A percentile compares a stretch with the other conserved stretches of the same genome.
These are phyloP conservation scores for Blechomonas ayalai DNA, from an alignment of 208 protist species.

Conservation along the genomic window DNA sequence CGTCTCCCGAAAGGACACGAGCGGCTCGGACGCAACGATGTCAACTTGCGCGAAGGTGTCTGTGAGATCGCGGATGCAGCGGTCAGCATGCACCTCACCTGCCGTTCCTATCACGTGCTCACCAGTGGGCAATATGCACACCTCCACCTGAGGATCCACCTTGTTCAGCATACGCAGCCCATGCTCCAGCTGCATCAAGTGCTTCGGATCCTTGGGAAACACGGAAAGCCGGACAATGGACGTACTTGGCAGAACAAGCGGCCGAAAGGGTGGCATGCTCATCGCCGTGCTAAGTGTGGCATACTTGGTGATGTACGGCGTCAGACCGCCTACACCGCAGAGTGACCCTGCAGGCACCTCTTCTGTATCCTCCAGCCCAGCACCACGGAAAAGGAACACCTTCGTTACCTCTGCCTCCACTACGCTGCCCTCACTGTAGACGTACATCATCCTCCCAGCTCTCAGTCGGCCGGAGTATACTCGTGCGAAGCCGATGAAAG, in stretches of 20 bases:
- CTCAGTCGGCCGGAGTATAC: conserved; percentile 94
- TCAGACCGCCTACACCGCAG: conserved; percentile 94
- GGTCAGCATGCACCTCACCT: conserved; percentile 96
- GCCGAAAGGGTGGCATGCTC: conserved; percentile 70
- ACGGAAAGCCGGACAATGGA: conserved; percentile 96
- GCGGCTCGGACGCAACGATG: conserved; percentile 73
- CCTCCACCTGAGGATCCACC: conserved; percentile 93
- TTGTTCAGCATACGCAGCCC: conserved; percentile 94
- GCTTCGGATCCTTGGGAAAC: conserved; percentile 80
- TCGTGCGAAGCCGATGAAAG: conserved; percentile 94
- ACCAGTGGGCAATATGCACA: conserved; percentile 91
- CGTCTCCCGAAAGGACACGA: conserved; percentile 87
- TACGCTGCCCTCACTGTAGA: conserved; percentile 67
- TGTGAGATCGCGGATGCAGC: conserved; percentile 92
- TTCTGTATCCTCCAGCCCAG: conserved; percentile 82
- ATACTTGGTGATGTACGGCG: conserved; percentile 88
- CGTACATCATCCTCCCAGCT: conserved; percentile 80
- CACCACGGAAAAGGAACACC: conserved; percentile 93
- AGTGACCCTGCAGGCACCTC: conserved; percentile 76
- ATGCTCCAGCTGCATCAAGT: conserved; percentile 52
- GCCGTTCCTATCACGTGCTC: conserved; percentile 95
- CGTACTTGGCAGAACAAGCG: conserved; percentile 83
- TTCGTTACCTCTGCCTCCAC: conserved; percentile 43
- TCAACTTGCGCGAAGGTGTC: conserved; percentile 86
- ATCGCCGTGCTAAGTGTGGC: conserved; percentile 86